phyloP scores from a whole-genome alignment of 1,284 basidiomycete species.

The Fomitopsis schrenkii region DNA sequence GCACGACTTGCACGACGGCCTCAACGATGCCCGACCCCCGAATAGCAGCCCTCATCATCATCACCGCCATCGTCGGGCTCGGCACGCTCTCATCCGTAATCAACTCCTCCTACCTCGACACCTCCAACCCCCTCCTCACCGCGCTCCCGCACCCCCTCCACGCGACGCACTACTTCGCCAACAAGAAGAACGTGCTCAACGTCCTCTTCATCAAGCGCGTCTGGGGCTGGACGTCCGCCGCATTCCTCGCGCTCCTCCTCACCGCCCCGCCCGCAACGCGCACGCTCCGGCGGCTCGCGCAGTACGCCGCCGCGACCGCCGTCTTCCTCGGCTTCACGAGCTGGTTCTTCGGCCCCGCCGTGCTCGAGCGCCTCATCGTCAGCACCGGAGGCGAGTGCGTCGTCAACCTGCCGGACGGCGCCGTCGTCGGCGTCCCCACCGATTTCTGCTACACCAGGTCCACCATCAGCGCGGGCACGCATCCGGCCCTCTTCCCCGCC shows the following conservation, averaged over 20 bases:
- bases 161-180: constrained; percentile 73
- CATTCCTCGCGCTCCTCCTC: constrained; percentile 58
- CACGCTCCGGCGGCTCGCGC: constrained; percentile 40
- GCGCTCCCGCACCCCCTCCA: constrained; percentile 66
- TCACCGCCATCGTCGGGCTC: constrained; percentile 35
- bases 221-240: constrained; percentile 86
- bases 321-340: constrained; percentile 76
- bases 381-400: constrained; percentile 82
- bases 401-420: constrained; percentile 56
- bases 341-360: constrained; percentile 91
- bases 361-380: constrained; percentile 75
- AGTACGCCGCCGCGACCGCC: constrained; percentile 63
- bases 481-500: constrained; percentile 61
- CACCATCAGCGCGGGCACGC: constrained; percentile 52
- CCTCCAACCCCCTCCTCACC: constrained; percentile 66
- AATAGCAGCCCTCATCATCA: constrained; percentile 12
- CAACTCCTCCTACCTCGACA: constrained; percentile 59
- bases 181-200: constrained; percentile 82
- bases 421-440: constrained; percentile 47
- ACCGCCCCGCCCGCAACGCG: constrained; percentile 45
- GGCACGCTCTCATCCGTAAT: constrained; percentile 51
- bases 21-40: constrained; percentile 13
- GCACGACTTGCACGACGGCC: too few relatives aligned
- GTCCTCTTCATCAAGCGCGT: constrained; percentile 85
- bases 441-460: constrained; percentile 55